phyloP scores from a whole-genome alignment of 179 eudicot genomes.

The Sideroxylon spinosum region DNA sequence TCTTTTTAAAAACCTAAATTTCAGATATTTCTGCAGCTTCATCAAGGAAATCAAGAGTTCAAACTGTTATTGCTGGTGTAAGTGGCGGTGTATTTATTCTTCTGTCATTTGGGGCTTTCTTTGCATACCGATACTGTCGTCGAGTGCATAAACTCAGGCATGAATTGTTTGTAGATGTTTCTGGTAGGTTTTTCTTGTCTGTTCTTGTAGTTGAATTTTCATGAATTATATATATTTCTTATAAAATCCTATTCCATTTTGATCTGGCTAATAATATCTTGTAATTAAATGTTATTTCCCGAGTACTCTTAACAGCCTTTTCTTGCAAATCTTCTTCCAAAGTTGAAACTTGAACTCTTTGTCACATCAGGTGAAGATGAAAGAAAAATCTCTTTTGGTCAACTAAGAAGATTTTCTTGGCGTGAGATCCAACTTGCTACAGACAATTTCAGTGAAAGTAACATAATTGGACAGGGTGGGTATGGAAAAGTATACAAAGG shows the following conservation, averaged over 20 bases:
- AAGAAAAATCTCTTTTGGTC: constrained; percentile 63
- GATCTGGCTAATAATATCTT: not conserved
- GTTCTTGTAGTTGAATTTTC: not conserved
- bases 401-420: constrained; percentile 80
- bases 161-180: constrained; percentile 73
- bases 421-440: constrained; percentile 87
- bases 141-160: constrained; percentile 33
- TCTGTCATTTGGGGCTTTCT: constrained; percentile 58
- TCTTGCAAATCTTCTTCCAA: not conserved
- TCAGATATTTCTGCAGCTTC: constrained; percentile 33
- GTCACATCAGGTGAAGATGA: constrained; percentile 68
- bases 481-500: constrained; percentile 93
- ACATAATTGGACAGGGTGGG: constrained; percentile 90
- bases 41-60: constrained; percentile 49
- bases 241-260: not conserved
- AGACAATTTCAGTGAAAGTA: constrained; percentile 65
- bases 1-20: constrained; percentile 15
- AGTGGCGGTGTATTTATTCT: constrained; percentile 62
- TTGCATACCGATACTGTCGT: constrained; percentile 36
- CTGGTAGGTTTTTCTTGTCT: constrained; percentile 41
- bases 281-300: no score
- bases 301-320: no score
- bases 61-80: constrained; percentile 45
- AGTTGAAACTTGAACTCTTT: not conserved
- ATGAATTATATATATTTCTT: not conserved